Percentiles rank a stretch among this genome's conserved stretches.
phyloP scores from a whole-genome alignment of 345 rosid species.

The Eucalyptus victrix region DNA sequence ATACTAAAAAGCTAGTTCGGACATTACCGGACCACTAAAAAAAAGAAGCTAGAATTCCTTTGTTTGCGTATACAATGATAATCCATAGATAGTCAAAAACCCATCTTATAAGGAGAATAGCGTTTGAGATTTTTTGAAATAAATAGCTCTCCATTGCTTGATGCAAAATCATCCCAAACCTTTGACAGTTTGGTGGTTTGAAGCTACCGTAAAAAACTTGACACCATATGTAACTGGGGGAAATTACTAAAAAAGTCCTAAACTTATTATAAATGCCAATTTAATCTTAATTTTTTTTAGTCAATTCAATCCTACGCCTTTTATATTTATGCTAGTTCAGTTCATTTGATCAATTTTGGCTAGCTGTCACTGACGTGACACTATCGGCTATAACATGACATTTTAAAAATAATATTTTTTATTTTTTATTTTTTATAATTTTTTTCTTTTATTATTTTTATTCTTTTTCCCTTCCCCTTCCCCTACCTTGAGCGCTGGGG shows the following conservation, averaged over 20 bases:
- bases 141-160: neutral
- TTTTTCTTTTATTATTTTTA: too few relatives aligned
- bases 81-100: neutral
- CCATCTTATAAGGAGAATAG: neutral
- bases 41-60: neutral
- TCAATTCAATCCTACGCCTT: too few relatives aligned
- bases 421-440: too few relatives aligned
- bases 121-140: neutral
- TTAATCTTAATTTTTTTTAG: fast-evolving
- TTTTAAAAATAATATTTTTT: too few relatives aligned
- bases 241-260: fast-evolving
- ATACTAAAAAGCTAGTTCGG: neutral
- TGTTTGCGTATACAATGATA: neutral
- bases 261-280: fast-evolving
- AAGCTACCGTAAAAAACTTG: neutral
- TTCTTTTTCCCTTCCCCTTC: too few relatives aligned
- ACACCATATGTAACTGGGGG: neutral
- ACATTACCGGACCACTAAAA: neutral
- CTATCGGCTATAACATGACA: fast-evolving
- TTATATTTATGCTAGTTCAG: fast-evolving
- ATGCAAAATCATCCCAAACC: neutral
- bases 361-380: fast-evolving
- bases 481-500: fast-evolving
- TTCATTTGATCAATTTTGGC: too few relatives aligned
- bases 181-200: neutral